Percentiles rank a stretch among this genome's conserved stretches.
Evolutionary conservation across 2,329 filamentous ascomycete species (phyloP).

Genomic region (Trichoderma afroharzianum): DNA sequence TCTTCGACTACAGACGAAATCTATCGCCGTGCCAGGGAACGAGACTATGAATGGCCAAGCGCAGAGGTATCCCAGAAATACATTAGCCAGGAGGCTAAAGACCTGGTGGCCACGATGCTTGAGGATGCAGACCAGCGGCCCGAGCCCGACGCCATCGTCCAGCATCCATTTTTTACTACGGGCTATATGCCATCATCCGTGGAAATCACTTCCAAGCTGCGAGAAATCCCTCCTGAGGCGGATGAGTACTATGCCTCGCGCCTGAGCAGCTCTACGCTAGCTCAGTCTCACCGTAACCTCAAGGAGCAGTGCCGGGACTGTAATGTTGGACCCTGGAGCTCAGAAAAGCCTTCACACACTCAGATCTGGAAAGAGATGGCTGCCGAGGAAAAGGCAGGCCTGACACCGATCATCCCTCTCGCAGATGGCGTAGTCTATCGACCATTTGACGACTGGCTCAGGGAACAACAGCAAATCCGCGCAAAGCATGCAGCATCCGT

Average conservation of each 20-base stretch:
- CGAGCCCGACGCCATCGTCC: slow-evolving; percentile 72
- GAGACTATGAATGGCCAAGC: slow-evolving; percentile 78
- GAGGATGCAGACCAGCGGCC: slow-evolving; percentile 72
- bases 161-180: slow-evolving; percentile 74
- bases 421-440: slow-evolving; percentile 60
- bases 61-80: slow-evolving; percentile 62
- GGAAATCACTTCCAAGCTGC: slow-evolving; percentile 57
- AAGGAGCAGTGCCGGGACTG: slow-evolving; percentile 56
- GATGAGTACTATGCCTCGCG: slow-evolving; percentile 55
- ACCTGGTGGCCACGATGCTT: slow-evolving; percentile 72
- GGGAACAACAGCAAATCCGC: slow-evolving; percentile 47
- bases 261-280: slow-evolving; percentile 42
- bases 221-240: slow-evolving; percentile 54
- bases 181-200: slow-evolving; percentile 65
- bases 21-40: slow-evolving; percentile 65
- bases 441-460: slow-evolving; percentile 59
- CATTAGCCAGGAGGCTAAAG: slow-evolving; percentile 72
- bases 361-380: slow-evolving; percentile 64
- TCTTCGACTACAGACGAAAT: slow-evolving; percentile 85
- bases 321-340: slow-evolving; percentile 54
- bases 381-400: slow-evolving; percentile 62
- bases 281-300: slow-evolving; percentile 49
- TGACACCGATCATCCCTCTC: slow-evolving; percentile 61
- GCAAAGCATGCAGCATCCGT: slow-evolving; percentile 30
- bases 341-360: slow-evolving; percentile 46